Percentiles rank a stretch among this genome's conserved stretches.
Evolutionary conservation across 1,284 basidiomycete species (phyloP).

Genomic region (Fomitopsis palustris): DNA sequence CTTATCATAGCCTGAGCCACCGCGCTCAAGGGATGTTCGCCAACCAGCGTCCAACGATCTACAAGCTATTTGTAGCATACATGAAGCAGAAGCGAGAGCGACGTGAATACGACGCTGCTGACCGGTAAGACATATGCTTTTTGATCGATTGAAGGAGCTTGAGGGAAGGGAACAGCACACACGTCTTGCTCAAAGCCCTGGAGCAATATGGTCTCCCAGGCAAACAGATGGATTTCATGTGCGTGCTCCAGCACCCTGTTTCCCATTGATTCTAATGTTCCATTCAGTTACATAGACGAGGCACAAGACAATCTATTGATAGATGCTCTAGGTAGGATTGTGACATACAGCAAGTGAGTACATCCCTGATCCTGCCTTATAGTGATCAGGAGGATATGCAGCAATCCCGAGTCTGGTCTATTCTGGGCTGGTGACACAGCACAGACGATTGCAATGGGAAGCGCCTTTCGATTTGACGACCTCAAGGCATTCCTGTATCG

Average conservation of each 20-base stretch:
- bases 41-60: slow-evolving; percentile 43
- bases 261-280: not conserved
- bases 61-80: slow-evolving; percentile 56
- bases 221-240: slow-evolving; percentile 56
- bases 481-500: slow-evolving; percentile 63
- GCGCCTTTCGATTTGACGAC: slow-evolving; percentile 70
- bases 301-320: slow-evolving; percentile 70
- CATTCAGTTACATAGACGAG: slow-evolving; percentile 64
- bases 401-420: slow-evolving; percentile 55
- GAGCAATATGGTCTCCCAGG: slow-evolving; percentile 33
- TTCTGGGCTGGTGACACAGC: slow-evolving; percentile 83
- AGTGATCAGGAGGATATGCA: slow-evolving; percentile 62
- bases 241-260: slow-evolving; percentile 14
- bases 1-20: slow-evolving; percentile 46
- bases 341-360: not conserved
- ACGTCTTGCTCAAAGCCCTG: slow-evolving; percentile 43
- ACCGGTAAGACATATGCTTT: slow-evolving; percentile 39
- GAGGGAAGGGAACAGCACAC: slow-evolving; percentile 36
- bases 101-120: slow-evolving; percentile 58
- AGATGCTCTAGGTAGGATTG: slow-evolving; percentile 52
- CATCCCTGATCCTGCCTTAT: not conserved
- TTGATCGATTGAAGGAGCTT: not conserved
- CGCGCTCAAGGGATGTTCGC: slow-evolving; percentile 56
- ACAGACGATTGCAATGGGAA: slow-evolving; percentile 71
- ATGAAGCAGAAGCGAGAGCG: slow-evolving; percentile 40